These are phyloP conservation scores for Comarum palustre DNA, from an alignment of 306 rosid genomes.

Conservation along the genomic window DNA sequence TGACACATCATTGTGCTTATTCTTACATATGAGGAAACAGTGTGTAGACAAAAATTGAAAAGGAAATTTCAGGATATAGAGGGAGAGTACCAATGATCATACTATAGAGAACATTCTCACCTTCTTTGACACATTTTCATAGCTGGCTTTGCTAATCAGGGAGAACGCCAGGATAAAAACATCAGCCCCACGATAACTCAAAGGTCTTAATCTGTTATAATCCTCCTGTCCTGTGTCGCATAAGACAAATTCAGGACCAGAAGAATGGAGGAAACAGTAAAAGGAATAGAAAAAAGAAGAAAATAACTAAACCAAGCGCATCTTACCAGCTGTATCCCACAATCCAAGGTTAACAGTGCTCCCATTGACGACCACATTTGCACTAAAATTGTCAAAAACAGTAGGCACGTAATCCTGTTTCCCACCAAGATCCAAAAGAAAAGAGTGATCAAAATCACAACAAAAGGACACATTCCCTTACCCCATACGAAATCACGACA, in stretches of 20 bases:
- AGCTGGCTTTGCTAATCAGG: constrained; percentile 57
- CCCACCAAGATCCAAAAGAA: constrained; percentile 31
- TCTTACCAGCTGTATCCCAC: constrained; percentile 97
- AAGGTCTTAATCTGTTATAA: constrained; percentile 54
- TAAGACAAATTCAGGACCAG: constrained; percentile 34
- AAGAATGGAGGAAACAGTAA: neutral
- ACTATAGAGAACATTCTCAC: constrained; percentile 13
- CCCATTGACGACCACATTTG: constrained; percentile 98
- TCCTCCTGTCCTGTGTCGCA: constrained; percentile 51
- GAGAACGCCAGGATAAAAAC: constrained; percentile 56
- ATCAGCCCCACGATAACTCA: constrained; percentile 61
- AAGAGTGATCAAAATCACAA: neutral
- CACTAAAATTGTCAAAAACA: constrained; percentile 96
- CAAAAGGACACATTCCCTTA: neutral
- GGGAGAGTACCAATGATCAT: neutral
- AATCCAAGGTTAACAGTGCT: constrained; percentile 89
- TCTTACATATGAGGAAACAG: neutral
- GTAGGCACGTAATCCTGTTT: constrained; percentile 96
- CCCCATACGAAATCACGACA: neutral
- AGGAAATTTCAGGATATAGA: neutral
- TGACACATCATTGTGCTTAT: neutral
- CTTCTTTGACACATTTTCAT: constrained; percentile 57
- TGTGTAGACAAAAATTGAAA: neutral
- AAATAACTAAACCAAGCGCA: neutral
- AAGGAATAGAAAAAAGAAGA: neutral